Evolutionary conservation across 495 filamentous ascomycete genomes (phyloP).

Genomic region (Entonaema liquescens): DNA sequence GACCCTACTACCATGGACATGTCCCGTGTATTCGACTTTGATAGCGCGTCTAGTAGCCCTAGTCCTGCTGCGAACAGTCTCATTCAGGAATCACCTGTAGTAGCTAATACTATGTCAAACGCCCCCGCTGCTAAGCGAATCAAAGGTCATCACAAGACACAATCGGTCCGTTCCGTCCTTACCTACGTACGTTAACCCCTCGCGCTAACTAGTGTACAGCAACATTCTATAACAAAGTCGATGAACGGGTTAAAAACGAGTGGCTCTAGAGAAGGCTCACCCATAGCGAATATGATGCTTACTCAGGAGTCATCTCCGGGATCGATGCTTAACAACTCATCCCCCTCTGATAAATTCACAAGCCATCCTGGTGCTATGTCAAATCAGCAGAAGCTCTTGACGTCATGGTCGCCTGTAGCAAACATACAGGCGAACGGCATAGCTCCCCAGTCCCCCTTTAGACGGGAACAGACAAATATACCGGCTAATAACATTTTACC

Average conservation of each 20-base stretch:
- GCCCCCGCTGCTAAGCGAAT: constrained; percentile 40
- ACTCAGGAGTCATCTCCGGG: constrained; percentile 58
- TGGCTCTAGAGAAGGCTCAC: constrained; percentile 60
- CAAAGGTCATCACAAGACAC: constrained; percentile 46
- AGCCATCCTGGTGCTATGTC: constrained; percentile 24
- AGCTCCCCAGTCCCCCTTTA: not conserved
- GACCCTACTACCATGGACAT: constrained; percentile 50
- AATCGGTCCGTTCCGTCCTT: constrained; percentile 41
- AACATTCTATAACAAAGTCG: constrained; percentile 50
- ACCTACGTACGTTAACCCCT: not conserved
- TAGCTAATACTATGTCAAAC: constrained; percentile 11
- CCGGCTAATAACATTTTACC: constrained; percentile 24
- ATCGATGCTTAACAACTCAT: constrained; percentile 61
- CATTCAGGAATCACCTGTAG: constrained; percentile 37
- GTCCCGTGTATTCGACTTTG: constrained; percentile 74
- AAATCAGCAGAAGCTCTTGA: constrained; percentile 19
- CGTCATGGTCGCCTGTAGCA: constrained; percentile 23
- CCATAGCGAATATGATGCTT: constrained; percentile 52
- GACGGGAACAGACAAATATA: constrained; percentile 28
- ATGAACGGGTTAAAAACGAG: constrained; percentile 50
- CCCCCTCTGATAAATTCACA: constrained; percentile 55
- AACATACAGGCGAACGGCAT: constrained; percentile 12
- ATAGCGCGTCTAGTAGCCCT: constrained; percentile 73
- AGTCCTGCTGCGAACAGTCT: constrained; percentile 52
- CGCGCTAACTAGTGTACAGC: constrained; percentile 42